phyloP scores from a whole-genome alignment of 441 rosid genomes.

The Adansonia grandidieri region DNA sequence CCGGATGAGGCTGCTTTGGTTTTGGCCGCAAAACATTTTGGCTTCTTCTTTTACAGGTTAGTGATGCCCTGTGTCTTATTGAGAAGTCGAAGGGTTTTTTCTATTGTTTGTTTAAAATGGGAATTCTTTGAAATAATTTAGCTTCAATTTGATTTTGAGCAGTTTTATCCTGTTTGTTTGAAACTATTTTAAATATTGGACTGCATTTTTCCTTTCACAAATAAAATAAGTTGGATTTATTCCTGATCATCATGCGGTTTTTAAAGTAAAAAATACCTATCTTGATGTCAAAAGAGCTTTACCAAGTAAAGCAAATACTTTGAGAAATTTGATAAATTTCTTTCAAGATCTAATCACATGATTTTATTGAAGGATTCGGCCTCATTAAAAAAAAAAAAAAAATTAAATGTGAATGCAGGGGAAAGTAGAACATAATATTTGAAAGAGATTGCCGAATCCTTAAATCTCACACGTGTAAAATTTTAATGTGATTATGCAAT shows the following conservation, averaged over 20 bases:
- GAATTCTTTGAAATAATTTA: neutral
- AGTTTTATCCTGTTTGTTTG: neutral
- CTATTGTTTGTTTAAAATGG: neutral
- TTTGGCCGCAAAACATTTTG: conserved; percentile 96
- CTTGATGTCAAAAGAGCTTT: neutral
- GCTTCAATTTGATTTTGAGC: neutral
- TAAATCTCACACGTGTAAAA: too few species aligned
- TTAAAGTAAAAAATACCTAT: neutral
- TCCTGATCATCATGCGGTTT: neutral
- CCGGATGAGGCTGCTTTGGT: conserved; percentile 99
- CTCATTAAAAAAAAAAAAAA: too few species aligned
- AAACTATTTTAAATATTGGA: neutral
- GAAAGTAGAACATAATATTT: too few species aligned
- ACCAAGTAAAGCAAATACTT: neutral
- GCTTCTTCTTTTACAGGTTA: conserved; percentile 95
- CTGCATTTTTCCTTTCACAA: neutral
- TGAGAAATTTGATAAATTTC: neutral
- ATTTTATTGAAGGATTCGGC: neutral
- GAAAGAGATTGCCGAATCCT: too few species aligned
- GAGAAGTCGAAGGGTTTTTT: neutral
- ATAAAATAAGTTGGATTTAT: neutral
- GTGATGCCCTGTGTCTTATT: conserved; percentile 1
- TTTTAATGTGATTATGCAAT: too few species aligned
- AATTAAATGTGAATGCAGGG: too few species aligned
- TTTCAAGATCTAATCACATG: neutral